Evolutionary conservation across 306 rosid species (phyloP).

Genomic region (Mimosa pudica): DNA sequence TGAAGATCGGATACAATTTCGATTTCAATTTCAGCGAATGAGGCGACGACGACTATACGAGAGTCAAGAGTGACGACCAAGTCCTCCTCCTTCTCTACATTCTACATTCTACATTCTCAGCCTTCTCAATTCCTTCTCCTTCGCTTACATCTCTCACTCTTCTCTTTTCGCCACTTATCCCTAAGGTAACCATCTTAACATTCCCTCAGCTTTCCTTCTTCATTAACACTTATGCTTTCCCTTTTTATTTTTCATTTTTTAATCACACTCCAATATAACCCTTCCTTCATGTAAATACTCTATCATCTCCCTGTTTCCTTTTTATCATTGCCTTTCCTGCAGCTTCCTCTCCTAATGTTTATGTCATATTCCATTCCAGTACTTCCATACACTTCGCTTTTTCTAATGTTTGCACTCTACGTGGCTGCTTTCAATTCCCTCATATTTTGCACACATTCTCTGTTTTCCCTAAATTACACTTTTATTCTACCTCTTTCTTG

Average conservation of each 20-base stretch:
- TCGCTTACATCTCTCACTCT: too few species aligned
- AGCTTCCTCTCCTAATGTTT: slow-evolving; percentile 1
- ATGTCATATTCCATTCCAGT: neutral
- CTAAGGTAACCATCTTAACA: too few species aligned
- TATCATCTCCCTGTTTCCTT: neutral
- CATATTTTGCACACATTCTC: neutral
- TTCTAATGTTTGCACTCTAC: neutral
- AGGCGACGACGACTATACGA: too few species aligned
- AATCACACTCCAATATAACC: neutral
- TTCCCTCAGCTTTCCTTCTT: too few species aligned
- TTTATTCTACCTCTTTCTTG: neutral
- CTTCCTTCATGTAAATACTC: neutral
- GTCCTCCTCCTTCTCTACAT: too few species aligned
- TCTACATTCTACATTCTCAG: too few species aligned
- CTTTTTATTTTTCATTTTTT: neutral
- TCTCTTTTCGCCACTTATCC: too few species aligned
- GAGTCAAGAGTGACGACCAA: too few species aligned
- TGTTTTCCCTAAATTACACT: neutral
- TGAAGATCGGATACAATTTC: too few species aligned
- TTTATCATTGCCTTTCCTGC: neutral
- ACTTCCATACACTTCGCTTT: neutral
- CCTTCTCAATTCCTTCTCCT: too few species aligned
- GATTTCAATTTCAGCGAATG: too few species aligned
- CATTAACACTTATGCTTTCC: neutral
- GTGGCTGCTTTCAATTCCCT: slow-evolving; percentile 10